phyloP scores from a whole-genome alignment of 129 eudicot species.

The Dittrichia graveolens region DNA sequence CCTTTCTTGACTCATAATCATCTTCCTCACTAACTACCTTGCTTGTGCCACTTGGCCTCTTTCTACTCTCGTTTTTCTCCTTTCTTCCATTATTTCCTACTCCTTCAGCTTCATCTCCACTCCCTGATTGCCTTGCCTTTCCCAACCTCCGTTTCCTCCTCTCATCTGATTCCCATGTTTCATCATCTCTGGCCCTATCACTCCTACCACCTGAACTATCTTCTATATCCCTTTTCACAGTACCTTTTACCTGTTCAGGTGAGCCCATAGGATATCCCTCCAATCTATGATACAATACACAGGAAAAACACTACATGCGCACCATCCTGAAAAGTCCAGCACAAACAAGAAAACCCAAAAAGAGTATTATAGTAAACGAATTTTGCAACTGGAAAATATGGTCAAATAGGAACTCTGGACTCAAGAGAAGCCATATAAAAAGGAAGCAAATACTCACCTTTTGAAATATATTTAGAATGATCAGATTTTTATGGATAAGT shows the following conservation, averaged over 20 bases:
- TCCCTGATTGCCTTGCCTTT: conserved; percentile 57
- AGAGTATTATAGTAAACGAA: not conserved
- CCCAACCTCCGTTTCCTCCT: conserved; percentile 67
- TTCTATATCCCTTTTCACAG: conserved; percentile 53
- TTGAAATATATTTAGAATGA: not conserved
- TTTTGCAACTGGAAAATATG: not conserved
- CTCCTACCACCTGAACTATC: conserved; percentile 55
- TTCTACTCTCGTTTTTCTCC: conserved; percentile 66
- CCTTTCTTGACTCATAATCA: conserved; percentile 63
- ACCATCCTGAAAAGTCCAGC: conserved; percentile 30
- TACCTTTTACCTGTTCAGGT: conserved; percentile 61
- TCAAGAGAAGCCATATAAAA: not conserved
- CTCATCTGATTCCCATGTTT: conserved; percentile 60
- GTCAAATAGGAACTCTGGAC: not conserved
- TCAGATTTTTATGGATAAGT: not conserved
- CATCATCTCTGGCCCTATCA: conserved; percentile 58
- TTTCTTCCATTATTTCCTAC: conserved; percentile 58
- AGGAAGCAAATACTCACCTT: no score
- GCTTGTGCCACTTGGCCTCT: conserved; percentile 60
- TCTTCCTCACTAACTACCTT: conserved; percentile 70
- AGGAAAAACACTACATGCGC: conserved; percentile 23
- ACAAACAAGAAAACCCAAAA: conserved; percentile 1
- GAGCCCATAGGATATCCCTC: conserved; percentile 59
- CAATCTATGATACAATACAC: conserved; percentile 10
- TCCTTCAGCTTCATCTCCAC: conserved; percentile 67